Conservation (phyloP, 306 rosid genomes). For the Gleditsia sinensis region DNA sequence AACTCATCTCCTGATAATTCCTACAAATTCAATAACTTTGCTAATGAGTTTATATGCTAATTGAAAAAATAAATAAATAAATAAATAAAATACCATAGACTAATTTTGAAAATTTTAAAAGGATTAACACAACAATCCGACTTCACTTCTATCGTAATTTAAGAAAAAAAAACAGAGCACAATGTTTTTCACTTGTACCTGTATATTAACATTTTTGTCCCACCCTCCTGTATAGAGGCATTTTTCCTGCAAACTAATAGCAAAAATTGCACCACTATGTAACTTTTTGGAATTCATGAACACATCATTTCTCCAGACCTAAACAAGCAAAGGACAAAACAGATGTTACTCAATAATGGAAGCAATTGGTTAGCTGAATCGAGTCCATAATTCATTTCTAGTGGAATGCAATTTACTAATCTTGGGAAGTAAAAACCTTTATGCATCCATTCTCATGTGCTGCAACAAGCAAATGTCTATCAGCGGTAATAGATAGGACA, state of each 20-base stretch:
- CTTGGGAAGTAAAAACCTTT: constrained; percentile 59
- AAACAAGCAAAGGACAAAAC: constrained; percentile 35
- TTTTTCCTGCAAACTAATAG: constrained; percentile 60
- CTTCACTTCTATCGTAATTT: constrained; percentile 19
- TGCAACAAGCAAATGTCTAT: constrained; percentile 70
- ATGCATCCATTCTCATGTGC: constrained; percentile 78
- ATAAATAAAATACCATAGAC: constrained; percentile 16
- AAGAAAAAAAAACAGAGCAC: constrained; percentile 3
- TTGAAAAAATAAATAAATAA: constrained; percentile 10
- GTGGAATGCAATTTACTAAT: constrained; percentile 31
- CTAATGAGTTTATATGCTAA: constrained; percentile 22
- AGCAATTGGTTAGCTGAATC: constrained; percentile 10
- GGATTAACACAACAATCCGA: constrained; percentile 1
- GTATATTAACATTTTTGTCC: constrained; percentile 79
- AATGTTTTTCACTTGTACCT: constrained; percentile 55
- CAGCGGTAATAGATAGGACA: constrained; percentile 61
- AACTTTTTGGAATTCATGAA: constrained; percentile 55
- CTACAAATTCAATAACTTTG: constrained; percentile 44
- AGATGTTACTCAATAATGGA: constrained; percentile 26
- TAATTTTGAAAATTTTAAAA: constrained; percentile 11
- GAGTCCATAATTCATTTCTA: constrained; percentile 26
- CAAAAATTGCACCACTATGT: constrained; percentile 76
- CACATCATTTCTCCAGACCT: constrained; percentile 89
- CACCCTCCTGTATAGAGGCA: constrained; percentile 86
- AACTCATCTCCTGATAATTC: constrained; percentile 75